A percentile compares a stretch with the other conserved stretches of the same genome.
Conservation (phyloP, 371 early-diverging fungal species). For the Circinella minor region DNA sequence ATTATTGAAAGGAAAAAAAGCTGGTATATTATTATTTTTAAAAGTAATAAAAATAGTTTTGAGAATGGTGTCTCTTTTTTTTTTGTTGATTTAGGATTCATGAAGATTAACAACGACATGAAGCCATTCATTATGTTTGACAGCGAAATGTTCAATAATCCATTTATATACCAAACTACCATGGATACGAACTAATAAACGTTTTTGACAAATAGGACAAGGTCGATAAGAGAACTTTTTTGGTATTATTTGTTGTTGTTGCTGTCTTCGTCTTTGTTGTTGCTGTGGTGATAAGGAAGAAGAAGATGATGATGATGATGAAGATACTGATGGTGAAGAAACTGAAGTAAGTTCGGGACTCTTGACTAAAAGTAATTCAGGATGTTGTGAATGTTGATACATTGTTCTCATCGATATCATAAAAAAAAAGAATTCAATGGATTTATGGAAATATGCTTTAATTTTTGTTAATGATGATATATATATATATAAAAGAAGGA, state of each 20-base stretch:
- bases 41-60: not conserved
- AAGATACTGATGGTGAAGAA: not conserved
- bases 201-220: constrained; percentile 55
- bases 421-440: not conserved
- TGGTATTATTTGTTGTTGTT: not conserved
- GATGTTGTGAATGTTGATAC: constrained; percentile 14
- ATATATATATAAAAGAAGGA: no score
- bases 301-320: constrained; percentile 4
- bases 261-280: not conserved
- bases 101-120: constrained; percentile 56
- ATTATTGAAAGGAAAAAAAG: no score
- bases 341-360: constrained; percentile 7
- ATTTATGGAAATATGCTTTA: no score
- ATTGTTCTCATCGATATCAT: not conserved
- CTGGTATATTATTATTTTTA: not conserved
- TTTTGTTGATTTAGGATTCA: constrained; percentile 7
- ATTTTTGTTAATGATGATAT: not conserved
- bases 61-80: no score
- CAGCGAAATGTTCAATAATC: constrained; percentile 52
- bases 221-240: constrained; percentile 45
- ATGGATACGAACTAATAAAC: constrained; percentile 50
- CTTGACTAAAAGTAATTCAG: constrained; percentile 11
- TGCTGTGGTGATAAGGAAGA: constrained; percentile 2
- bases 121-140: constrained; percentile 52
- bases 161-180: constrained; percentile 55